Evolutionary conservation across 2,329 filamentous ascomycete genomes (phyloP).

Genomic region (Aspergillus udagawae): DNA sequence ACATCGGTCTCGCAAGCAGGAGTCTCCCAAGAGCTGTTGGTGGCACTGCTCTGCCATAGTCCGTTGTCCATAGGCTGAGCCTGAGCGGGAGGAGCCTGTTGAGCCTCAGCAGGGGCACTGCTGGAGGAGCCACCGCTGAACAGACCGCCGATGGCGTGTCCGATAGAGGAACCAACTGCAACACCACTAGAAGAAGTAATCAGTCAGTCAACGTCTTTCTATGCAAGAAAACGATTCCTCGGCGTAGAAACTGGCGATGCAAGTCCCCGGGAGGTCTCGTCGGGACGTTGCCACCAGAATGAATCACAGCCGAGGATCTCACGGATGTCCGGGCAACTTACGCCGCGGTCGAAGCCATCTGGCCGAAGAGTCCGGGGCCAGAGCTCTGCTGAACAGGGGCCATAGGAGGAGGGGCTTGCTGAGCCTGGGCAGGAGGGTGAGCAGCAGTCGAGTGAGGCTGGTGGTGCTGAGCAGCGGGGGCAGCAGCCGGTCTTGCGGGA

Average conservation of each 20-base stretch:
- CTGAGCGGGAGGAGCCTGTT: conserved; percentile 51
- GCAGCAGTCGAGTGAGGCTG: conserved; percentile 67
- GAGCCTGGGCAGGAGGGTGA: conserved; percentile 43
- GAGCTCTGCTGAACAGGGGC: conserved; percentile 48
- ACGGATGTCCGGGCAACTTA: conserved; percentile 51
- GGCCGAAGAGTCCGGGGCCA: conserved; percentile 83
- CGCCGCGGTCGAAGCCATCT: conserved; percentile 98
- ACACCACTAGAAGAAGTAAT: conserved; percentile 66
- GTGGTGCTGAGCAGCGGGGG: conserved; percentile 53
- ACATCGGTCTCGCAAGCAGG: conserved; percentile 75
- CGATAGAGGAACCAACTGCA: conserved; percentile 90
- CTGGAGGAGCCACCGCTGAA: conserved; percentile 70
- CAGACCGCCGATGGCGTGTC: conserved; percentile 86
- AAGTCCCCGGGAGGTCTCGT: not conserved
- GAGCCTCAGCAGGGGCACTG: conserved; percentile 51
- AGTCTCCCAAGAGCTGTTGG: conserved; percentile 44
- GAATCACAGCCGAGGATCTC: not conserved
- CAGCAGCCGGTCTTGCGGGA: conserved; percentile 52
- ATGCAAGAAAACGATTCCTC: not conserved
- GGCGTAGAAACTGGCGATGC: not conserved
- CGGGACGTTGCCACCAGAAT: not conserved
- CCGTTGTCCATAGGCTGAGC: conserved; percentile 48
- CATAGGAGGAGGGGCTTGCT: conserved; percentile 49
- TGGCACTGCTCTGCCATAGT: conserved; percentile 46
- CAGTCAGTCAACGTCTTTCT: conserved; percentile 15